Base-by-base conservation (phyloP, 768 basidiomycete genomes). In the Gloeophyllum trabeum region DNA sequence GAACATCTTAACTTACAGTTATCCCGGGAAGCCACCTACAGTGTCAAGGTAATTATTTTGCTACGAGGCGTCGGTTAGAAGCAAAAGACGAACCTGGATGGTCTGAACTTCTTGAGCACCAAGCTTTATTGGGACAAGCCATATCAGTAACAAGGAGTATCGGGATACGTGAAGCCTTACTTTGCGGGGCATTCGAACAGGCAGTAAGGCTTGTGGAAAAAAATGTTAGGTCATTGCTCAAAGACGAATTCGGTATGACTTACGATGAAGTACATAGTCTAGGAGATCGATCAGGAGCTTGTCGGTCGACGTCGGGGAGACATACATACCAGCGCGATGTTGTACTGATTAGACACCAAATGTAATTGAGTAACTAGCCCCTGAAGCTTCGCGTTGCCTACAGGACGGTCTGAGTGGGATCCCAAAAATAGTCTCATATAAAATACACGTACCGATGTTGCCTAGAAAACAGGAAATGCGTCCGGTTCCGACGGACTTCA, bases 241-340 rank as follows among this genome's bases (percentile, higher is more conserved):
- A 10, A 2, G 14, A 35, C 10, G 12, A 5, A 3, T 32, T 41
- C 24, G 14, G 21, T 18, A 14, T 10, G 1, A 58, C 76, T 42
- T 51, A 81, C 80, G 32, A 84, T 70, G 53, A 81, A 82, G 51
- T 71, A 84, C 73, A 78, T 76, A 0, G 79, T 81, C 79, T 82
- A 41, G 5, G 24, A 38, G 16, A 23, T 5, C 6, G 34, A 34
- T 19, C 10, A 6, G 40, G 7, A 23, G 24, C 6, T n/a, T 12
- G 23, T 18, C n/a, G n/a, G n/a, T n/a, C n/a, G n/a, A 16, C 23
- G 22, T 12, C 7, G 14, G 10, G 41, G 5, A 41, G 16, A 3
- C 22, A 3, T 5, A 52, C 65, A 13, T 36, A 81, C 81, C 54
- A 84, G 54, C 0, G 79, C 78, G 28, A 81, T 73, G 46, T 82